A percentile compares a stretch with the other conserved stretches of the same genome.
Conservation (phyloP, 2,329 filamentous ascomycete genomes). For the Hymenoscyphus fructigenus region DNA sequence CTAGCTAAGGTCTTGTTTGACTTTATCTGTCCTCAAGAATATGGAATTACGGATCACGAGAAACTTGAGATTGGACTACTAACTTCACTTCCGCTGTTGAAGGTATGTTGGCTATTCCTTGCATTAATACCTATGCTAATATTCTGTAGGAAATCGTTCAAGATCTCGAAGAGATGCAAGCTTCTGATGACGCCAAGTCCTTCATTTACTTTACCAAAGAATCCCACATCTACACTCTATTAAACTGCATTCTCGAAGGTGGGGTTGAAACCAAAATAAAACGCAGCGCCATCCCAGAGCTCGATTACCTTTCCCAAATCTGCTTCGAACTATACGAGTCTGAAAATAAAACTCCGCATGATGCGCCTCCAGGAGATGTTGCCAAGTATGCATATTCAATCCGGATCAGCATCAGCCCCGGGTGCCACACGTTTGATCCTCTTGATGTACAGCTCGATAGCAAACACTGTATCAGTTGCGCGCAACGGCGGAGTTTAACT, state of each 20-base stretch:
- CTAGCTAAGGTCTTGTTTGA: slow-evolving; percentile 94
- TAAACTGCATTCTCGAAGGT: slow-evolving; percentile 97
- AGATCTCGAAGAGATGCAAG: slow-evolving; percentile 95
- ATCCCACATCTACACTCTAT: slow-evolving; percentile 94
- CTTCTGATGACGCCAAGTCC: slow-evolving; percentile 87
- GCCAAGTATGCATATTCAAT: slow-evolving; percentile 83
- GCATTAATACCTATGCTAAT: slow-evolving; percentile 15
- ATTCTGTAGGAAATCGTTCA: slow-evolving; percentile 80
- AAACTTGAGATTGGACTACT: slow-evolving; percentile 98
- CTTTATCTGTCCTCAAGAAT: slow-evolving; percentile 97
- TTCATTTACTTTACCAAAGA: slow-evolving; percentile 99
- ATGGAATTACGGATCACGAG: slow-evolving; percentile 91
- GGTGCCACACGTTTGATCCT: slow-evolving; percentile 94
- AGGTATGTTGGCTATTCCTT: slow-evolving; percentile 24
- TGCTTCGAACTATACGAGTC: slow-evolving; percentile 98
- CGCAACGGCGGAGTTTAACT: slow-evolving; percentile 85
- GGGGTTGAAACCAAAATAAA: slow-evolving; percentile 97
- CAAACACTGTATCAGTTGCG: slow-evolving; percentile 93
- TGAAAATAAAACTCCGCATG: slow-evolving; percentile 56
- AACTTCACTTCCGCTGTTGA: slow-evolving; percentile 88
- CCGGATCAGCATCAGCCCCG: slow-evolving; percentile 91
- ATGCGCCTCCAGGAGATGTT: slow-evolving; percentile 31
- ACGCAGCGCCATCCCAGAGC: slow-evolving; percentile 89
- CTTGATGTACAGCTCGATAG: slow-evolving; percentile 95
- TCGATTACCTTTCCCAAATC: slow-evolving; percentile 96